Evolutionary conservation across 306 rosid species (phyloP).

Genomic region (Cucurbita maxima): DNA sequence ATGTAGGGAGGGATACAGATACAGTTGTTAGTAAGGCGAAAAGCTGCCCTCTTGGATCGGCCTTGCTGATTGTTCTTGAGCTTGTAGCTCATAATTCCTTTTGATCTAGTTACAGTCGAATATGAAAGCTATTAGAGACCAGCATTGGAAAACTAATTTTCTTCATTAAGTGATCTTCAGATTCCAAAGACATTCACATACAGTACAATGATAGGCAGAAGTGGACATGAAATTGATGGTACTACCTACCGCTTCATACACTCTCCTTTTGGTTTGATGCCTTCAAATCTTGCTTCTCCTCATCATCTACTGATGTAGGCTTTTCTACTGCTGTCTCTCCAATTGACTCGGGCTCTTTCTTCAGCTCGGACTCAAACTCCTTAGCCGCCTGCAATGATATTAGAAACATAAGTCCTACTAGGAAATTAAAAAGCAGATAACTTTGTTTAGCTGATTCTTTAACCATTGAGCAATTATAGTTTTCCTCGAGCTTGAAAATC

Average conservation of each 20-base stretch:
- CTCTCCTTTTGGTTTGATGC: conserved; percentile 59
- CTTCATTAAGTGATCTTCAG: conserved; percentile 9
- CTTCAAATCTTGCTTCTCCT: conserved; percentile 44
- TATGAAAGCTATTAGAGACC: not conserved
- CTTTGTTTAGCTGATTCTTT: not conserved
- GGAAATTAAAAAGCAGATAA: not conserved
- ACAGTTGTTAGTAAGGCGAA: not conserved
- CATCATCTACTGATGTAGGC: conserved; percentile 26
- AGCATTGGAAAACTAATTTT: not conserved
- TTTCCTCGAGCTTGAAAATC: not conserved
- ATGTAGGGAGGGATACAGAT: not conserved
- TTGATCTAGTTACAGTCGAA: not conserved
- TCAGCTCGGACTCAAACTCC: conserved; percentile 88
- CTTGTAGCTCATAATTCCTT: not conserved
- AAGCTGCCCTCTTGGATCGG: not conserved
- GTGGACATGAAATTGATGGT: conserved; percentile 1
- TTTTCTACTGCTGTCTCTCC: conserved; percentile 30
- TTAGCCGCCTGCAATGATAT: conserved; percentile 70
- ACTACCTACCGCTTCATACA: conserved; percentile 29
- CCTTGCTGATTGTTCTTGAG: not conserved
- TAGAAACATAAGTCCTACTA: conserved; percentile 3
- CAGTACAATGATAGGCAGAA: conserved; percentile 10
- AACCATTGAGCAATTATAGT: not conserved
- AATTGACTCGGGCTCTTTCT: conserved; percentile 43
- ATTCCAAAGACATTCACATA: conserved; percentile 3